Percentiles rank a stretch among this genome's conserved stretches.
Conservation (phyloP, 306 rosid genomes). For the Vigna reflexopilosa region DNA sequence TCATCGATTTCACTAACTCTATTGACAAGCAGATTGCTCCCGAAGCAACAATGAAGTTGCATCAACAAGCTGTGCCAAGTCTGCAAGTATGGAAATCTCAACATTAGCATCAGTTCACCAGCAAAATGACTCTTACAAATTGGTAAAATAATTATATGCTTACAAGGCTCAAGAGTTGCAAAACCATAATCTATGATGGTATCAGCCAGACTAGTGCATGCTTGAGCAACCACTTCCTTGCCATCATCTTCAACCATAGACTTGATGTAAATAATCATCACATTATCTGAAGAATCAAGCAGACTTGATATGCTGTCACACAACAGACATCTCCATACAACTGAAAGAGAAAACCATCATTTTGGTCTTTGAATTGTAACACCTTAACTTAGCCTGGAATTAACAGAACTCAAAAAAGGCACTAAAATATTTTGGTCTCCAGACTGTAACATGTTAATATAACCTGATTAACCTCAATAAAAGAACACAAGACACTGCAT, state of each 20-base stretch:
- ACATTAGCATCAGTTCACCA: constrained; percentile 38
- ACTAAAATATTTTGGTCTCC: too few species aligned
- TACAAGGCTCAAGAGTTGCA: constrained; percentile 82
- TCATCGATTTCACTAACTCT: constrained; percentile 88
- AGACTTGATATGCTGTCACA: constrained; percentile 52
- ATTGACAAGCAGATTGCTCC: constrained; percentile 92
- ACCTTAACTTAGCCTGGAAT: not conserved
- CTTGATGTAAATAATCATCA: constrained; percentile 84
- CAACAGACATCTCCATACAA: constrained; percentile 45
- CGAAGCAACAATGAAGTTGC: constrained; percentile 78
- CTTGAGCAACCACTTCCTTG: constrained; percentile 96
- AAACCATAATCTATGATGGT: constrained; percentile 88
- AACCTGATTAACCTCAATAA: too few species aligned
- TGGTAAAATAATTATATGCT: constrained; percentile 45
- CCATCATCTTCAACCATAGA: constrained; percentile 93
- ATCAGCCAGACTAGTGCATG: constrained; percentile 88
- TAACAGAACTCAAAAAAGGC: not conserved
- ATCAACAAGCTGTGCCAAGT: constrained; percentile 71
- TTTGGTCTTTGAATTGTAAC: not conserved
- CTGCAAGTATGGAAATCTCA: constrained; percentile 54
- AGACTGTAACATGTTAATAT: too few species aligned
- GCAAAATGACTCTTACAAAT: constrained; percentile 39
- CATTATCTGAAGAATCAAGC: constrained; percentile 63
- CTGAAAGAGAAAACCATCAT: constrained; percentile 7
- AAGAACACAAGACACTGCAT: too few species aligned